phyloP scores from a whole-genome alignment of 2,329 filamentous ascomycete genomes.

The Chaetothyriales sp. region DNA sequence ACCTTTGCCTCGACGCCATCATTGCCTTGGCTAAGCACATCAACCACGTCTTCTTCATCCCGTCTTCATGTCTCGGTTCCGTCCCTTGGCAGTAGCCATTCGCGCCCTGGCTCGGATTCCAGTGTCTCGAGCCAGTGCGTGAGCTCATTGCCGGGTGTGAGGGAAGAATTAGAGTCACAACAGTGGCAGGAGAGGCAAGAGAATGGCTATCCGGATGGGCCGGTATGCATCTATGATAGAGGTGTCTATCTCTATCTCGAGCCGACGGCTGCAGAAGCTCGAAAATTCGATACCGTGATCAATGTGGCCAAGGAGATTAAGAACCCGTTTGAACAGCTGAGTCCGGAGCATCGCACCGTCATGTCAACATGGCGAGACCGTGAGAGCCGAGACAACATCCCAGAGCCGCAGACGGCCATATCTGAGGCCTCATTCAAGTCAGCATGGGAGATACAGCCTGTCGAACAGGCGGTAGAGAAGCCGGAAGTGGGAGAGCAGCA shows the following conservation, averaged over 20 bases:
- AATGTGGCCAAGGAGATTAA: constrained; percentile 52
- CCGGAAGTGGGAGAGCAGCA: constrained; percentile 8
- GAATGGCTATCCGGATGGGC: constrained; percentile 48
- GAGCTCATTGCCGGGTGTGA: constrained; percentile 30
- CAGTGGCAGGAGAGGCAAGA: constrained; percentile 48
- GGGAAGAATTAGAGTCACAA: constrained; percentile 37
- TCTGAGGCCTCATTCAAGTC: constrained; percentile 37
- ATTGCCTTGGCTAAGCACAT: constrained; percentile 38
- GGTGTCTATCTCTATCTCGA: constrained; percentile 49
- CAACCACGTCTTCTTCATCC: constrained; percentile 32
- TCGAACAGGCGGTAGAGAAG: constrained; percentile 22
- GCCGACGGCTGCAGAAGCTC: constrained; percentile 44
- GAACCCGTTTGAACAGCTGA: constrained; percentile 38
- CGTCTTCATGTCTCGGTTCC: constrained; percentile 30
- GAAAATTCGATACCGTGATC: constrained; percentile 46
- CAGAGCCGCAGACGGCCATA: constrained; percentile 29
- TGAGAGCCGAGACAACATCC: constrained; percentile 23
- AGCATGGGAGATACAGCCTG: constrained; percentile 27
- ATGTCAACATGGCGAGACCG: constrained; percentile 34
- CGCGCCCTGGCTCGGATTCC: constrained; percentile 12
- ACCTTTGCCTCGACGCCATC: constrained; percentile 50
- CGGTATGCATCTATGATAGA: constrained; percentile 48
- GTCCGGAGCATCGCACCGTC: constrained; percentile 22
- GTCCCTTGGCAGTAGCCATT: constrained; percentile 5
- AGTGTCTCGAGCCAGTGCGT: constrained; percentile 11